phyloP scores from a whole-genome alignment of 345 rosid genomes.

The Cochlearia excelsa region DNA sequence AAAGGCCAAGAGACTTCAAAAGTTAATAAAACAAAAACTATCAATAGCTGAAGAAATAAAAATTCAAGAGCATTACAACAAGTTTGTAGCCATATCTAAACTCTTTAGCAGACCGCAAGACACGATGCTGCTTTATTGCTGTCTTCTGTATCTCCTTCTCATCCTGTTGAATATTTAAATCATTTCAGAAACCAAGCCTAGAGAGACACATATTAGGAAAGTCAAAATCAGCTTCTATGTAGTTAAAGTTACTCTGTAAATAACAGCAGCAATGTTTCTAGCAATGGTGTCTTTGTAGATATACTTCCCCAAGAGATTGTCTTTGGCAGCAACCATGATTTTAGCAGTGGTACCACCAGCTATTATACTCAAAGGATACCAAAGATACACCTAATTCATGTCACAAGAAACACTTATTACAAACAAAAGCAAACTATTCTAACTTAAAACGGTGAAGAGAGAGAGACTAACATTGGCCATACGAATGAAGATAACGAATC shows the following conservation, averaged over 20 bases:
- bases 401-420: conserved; percentile 3
- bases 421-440: background rate
- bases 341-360: conserved; percentile 94
- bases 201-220: background rate
- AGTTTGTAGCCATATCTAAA: conserved; percentile 98
- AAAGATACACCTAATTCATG: conserved; percentile 66
- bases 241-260: conserved; percentile 56
- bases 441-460: background rate
- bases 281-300: conserved; percentile 88
- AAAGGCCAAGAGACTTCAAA: background rate
- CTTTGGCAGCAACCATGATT: conserved; percentile 94
- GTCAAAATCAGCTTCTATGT: background rate
- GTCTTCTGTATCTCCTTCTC: conserved; percentile 91
- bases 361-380: conserved; percentile 87
- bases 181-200: conserved; percentile 3
- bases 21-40: background rate
- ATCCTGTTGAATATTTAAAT: conserved; percentile 47
- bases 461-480: conserved; percentile 69
- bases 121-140: conserved; percentile 73
- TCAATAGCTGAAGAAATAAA: conserved; percentile 2
- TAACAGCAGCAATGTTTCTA: conserved; percentile 86
- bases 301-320: conserved; percentile 85
- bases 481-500: conserved; percentile 83
- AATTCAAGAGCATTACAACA: conserved; percentile 55
- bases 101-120: conserved; percentile 59